Percentiles rank a stretch among this genome's conserved stretches.
Conservation (phyloP, 2,329 filamentous ascomycete species). For the Microdochium paspali region DNA sequence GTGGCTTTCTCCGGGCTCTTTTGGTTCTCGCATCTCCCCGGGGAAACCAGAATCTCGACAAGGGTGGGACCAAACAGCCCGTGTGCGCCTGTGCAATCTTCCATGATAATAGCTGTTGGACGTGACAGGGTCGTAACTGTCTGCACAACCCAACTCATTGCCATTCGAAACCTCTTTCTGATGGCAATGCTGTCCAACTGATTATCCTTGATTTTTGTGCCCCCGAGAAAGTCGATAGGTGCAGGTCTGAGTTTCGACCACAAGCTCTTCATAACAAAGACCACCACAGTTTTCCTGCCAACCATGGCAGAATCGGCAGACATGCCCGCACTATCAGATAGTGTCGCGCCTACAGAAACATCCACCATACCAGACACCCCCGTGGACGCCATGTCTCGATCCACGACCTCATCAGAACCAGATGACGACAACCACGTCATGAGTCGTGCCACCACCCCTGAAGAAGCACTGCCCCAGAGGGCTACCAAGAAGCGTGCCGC, state of each 20-base stretch:
- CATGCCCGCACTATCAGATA: too few relatives aligned
- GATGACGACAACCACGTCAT: not conserved
- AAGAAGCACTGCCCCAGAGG: conserved; percentile 30
- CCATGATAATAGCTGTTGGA: not conserved
- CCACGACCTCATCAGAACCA: not conserved
- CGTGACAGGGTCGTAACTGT: not conserved
- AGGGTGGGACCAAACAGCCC: not conserved
- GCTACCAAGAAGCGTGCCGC: conserved; percentile 57
- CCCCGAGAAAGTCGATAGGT: not conserved
- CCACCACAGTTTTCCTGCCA: not conserved
- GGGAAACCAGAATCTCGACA: not conserved
- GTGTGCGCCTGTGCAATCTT: not conserved
- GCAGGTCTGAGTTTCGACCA: not conserved
- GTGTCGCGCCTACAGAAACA: not conserved
- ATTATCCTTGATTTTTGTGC: not conserved
- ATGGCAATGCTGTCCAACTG: not conserved
- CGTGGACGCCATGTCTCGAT: not conserved
- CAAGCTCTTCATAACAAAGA: not conserved
- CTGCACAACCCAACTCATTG: not conserved
- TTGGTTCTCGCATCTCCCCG: not conserved
- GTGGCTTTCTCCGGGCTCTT: not conserved
- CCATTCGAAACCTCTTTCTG: not conserved
- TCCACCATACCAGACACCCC: not conserved
- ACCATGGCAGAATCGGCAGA: not conserved
- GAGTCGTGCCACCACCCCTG: conserved; percentile 21